Percentiles rank a stretch among this genome's conserved stretches.
These are phyloP conservation scores for Auricularia heimuer DNA, from an alignment of 768 basidiomycete genomes.

Conservation along the genomic window DNA sequence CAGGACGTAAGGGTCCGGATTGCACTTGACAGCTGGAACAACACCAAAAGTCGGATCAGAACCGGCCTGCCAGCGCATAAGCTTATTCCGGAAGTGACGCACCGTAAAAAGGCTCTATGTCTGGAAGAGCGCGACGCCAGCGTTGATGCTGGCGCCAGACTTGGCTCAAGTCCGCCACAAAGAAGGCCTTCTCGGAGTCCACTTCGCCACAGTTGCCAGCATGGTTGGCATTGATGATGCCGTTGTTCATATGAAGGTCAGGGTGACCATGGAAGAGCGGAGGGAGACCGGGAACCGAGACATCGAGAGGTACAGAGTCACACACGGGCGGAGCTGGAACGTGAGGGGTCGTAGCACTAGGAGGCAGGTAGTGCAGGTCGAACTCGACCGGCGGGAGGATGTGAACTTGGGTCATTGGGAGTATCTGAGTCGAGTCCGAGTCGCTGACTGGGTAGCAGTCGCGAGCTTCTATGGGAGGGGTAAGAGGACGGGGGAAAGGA, in stretches of 20 bases:
- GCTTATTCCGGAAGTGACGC: conserved; percentile 19
- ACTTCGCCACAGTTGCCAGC: conserved; percentile 23
- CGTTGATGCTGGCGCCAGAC: conserved; percentile 78
- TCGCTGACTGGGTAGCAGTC: background rate
- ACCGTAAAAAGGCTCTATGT: conserved; percentile 95
- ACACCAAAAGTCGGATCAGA: conserved; percentile 9
- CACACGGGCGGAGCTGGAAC: background rate
- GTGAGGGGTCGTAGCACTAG: background rate
- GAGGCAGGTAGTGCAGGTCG: conserved; percentile 2
- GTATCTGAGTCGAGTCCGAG: background rate
- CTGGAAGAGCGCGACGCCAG: conserved; percentile 68
- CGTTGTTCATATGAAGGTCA: conserved; percentile 63
- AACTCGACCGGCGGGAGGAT: conserved; percentile 1
- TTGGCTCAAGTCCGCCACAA: conserved; percentile 85
- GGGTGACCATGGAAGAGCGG: conserved; percentile 60
- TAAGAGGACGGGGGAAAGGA: background rate
- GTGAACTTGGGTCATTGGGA: background rate
- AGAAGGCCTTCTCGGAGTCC: conserved; percentile 90
- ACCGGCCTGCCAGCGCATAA: conserved; percentile 13
- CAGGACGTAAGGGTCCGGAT: conserved; percentile 92
- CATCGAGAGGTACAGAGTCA: conserved; percentile 18
- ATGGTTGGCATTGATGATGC: conserved; percentile 54
- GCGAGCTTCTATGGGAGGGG: conserved; percentile 1
- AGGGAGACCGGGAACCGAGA: conserved; percentile 53
- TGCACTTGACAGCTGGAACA: conserved; percentile 83